Conservation (phyloP, 1,284 basidiomycete genomes). For the Singerocomus rubriflavus region DNA sequence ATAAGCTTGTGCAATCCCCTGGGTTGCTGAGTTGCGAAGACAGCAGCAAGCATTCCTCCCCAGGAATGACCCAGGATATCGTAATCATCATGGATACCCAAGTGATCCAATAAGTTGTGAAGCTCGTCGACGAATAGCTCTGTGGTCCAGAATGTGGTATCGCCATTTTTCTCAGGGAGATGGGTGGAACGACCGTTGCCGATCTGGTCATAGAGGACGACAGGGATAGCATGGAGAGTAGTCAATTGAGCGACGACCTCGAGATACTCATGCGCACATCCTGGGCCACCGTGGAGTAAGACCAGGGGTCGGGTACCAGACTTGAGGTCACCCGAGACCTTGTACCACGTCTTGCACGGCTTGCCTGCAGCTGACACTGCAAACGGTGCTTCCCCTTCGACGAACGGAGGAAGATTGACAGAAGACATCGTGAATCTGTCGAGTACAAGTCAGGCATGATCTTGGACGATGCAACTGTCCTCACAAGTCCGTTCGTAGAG, state of each 20-base stretch:
- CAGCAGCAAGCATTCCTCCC: slow-evolving; percentile 47
- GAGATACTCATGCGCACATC: slow-evolving; percentile 39
- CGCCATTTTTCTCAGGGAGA: slow-evolving; percentile 38
- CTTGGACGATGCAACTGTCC: neutral
- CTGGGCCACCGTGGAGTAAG: slow-evolving; percentile 46
- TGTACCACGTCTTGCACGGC: slow-evolving; percentile 45
- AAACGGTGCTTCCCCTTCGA: slow-evolving; percentile 30
- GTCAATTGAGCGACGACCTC: slow-evolving; percentile 35
- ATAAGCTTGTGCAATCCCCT: slow-evolving; percentile 42
- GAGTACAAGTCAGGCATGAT: neutral
- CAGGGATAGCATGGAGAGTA: slow-evolving; percentile 31
- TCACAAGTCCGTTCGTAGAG: slow-evolving; percentile 3
- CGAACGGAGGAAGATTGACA: slow-evolving; percentile 15
- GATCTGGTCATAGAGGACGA: slow-evolving; percentile 50
- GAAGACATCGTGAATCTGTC: slow-evolving; percentile 22
- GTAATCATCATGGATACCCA: slow-evolving; percentile 38
- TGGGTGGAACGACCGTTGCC: slow-evolving; percentile 47
- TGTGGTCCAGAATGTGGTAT: slow-evolving; percentile 41
- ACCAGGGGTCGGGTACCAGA: slow-evolving; percentile 37
- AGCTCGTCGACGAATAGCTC: slow-evolving; percentile 48
- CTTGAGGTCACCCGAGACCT: slow-evolving; percentile 39
- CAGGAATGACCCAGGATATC: slow-evolving; percentile 48
- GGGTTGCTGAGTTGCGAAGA: slow-evolving; percentile 38
- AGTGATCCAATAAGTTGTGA: slow-evolving; percentile 39
- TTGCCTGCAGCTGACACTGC: slow-evolving; percentile 26